Evolutionary conservation across 768 basidiomycete species (phyloP).

Genomic region (Phlebiopsis flavidoalba): DNA sequence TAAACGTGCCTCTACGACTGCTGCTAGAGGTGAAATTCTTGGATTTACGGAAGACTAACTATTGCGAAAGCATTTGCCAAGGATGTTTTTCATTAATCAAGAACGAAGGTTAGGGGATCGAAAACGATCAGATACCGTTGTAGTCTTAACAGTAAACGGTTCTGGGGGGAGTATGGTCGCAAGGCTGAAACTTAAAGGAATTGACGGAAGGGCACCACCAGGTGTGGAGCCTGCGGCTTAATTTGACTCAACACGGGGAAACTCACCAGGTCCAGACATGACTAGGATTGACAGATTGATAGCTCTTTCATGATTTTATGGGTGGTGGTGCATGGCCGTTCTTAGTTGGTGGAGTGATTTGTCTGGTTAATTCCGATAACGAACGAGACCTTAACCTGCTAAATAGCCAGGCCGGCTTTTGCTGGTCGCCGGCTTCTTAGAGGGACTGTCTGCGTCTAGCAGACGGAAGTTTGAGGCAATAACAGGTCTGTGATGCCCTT

Average conservation of each 20-base stretch:
- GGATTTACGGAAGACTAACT: constrained; percentile 78
- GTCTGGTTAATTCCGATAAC: constrained; percentile 96
- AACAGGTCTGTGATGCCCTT: constrained; percentile 90
- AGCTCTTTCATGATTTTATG: constrained; percentile 83
- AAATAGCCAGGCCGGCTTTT: constrained; percentile 74
- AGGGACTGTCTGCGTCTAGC: constrained; percentile 80
- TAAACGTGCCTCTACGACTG: constrained; percentile 60
- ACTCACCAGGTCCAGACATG: constrained; percentile 78
- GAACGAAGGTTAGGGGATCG: constrained; percentile 82
- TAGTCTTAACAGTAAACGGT: constrained; percentile 86
- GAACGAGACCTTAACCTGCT: constrained; percentile 92
- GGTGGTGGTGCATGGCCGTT: constrained; percentile 89
- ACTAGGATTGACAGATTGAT: constrained; percentile 77
- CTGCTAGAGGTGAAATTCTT: constrained; percentile 86
- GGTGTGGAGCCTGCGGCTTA: constrained; percentile 78
- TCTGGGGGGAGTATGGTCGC: constrained; percentile 75
- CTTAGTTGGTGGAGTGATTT: constrained; percentile 92
- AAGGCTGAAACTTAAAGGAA: constrained; percentile 80
- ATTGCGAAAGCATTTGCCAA: constrained; percentile 82
- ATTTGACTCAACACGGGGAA: constrained; percentile 83
- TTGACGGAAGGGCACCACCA: constrained; percentile 83
- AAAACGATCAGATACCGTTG: constrained; percentile 82
- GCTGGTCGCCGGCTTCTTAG: constrained; percentile 80
- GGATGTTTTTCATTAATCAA: constrained; percentile 84
- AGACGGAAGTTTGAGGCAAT: constrained; percentile 86